Base-by-base conservation (phyloP, 2,329 filamentous ascomycete genomes). In the Sporothrix mexicana region DNA sequence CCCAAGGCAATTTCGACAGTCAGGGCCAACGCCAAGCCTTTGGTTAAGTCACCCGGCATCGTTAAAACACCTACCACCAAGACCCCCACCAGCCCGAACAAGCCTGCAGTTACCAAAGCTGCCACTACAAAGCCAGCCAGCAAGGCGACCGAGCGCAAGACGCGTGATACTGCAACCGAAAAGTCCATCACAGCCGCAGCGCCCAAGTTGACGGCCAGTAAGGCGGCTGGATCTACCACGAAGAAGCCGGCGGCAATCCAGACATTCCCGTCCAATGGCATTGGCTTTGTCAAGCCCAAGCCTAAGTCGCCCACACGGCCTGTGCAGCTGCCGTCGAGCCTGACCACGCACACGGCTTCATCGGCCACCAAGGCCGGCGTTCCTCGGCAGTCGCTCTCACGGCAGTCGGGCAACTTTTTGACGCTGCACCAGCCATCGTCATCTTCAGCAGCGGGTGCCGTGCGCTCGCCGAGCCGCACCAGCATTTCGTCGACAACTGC, bases 251-350 rank as follows among this genome's bases (percentile, higher is more conserved):
- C 82, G 10, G 78, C 84, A 2, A 76, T 84, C 47, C 84, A 85
- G 64, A 76, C 80, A 1, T 81, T 23, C 78, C 83, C 36, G 78
- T 78, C 30, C n/a, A 76, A 73, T n/a, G 80, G 81, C 41, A 79
- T 82, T 7, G 83, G 81, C 2, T 86, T 87, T 74, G 82, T 84
- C 41, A 91, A 90, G 78, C 87, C 88, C 9, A 91, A 89, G 79
- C 82, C 86, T 55, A 90, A 89, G 80, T 93, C 92, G 12, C 90
- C 90, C 1, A 94, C 92, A 1, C 88, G 89, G 72, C 91, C 91
- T 10, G 84, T 90, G 69, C 88, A 88, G 72, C 83, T 94, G 0
- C 90, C 92, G 9, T 84, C 91, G 10, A 90, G 91, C 73, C 83
- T 94, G 43, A 91, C 86, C 30, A 90, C 91, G 6, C 91, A 90